Base-by-base conservation (phyloP, 2,329 filamentous ascomycete species). In the Calonectria leucothoes region DNA sequence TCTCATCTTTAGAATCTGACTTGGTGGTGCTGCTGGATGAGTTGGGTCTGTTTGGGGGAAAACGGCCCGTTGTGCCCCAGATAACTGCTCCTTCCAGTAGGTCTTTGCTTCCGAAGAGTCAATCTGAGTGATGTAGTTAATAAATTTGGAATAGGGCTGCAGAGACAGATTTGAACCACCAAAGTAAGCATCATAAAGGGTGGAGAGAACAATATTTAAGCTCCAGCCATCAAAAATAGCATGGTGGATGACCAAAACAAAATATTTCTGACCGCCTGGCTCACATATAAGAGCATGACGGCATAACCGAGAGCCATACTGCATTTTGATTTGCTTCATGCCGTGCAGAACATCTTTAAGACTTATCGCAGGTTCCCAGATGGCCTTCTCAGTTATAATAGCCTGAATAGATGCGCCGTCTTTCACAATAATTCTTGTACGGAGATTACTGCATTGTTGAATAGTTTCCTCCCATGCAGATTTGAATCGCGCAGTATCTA, bases 211-310 rank as follows among this genome's bases (percentile, higher is more conserved):
- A 20, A 67, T 45, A 17, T 67, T 67, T 27, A 67, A 35, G 8
- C 48, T 67, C 65, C 65, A 67, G 33, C 65, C 65, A 45, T 67
- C 65, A 27, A 67, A 67, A 51, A 67, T 37, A 27, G 65, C 65
- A 25, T 67, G 65, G 20, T 67, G 65, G 11, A 67, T 67, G 25
- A 57, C 25, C 23, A 67, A 29, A 4, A 51, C 49, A 15, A 67
- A 67, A 7, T 67, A 67, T 39, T 20, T 15, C 14, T 67, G 25
- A 12, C 37, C 35, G 17, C 10, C 17, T 12, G 35, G 39, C 17
- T 45, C 27, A n/a, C 48, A 55, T 29, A 67, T 37, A 20, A 67
- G 49, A 29, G 49, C 23, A 45, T 67, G 55, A 20, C 49, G 48
- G 25, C 48, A 67, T 25, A 67, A 12, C 7, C 59, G 59, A 31